Conservation (phyloP, 768 basidiomycete genomes). For the Auriscalpium orientale region DNA sequence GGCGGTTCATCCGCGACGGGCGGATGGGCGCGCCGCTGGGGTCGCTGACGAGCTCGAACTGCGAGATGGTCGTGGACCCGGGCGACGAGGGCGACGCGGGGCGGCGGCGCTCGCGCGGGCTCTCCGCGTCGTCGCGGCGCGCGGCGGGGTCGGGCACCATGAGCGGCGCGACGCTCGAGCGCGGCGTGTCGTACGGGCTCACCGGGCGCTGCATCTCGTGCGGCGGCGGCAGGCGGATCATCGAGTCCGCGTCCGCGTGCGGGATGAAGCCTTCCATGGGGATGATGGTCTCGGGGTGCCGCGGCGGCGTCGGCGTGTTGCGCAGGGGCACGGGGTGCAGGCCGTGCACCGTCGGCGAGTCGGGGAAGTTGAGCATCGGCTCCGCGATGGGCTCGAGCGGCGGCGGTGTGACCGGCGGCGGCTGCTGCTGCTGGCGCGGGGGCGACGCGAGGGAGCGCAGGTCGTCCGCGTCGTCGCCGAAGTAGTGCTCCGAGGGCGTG, state of each 20-base stretch:
- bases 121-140: constrained; percentile 2
- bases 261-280: constrained; percentile 14
- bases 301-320: constrained; percentile 3
- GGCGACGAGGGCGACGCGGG: constrained; percentile 8
- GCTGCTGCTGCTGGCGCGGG: background rate
- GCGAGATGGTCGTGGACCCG: constrained; percentile 15
- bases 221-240: constrained; percentile 15
- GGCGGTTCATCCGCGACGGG: constrained; percentile 6
- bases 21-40: constrained; percentile 6
- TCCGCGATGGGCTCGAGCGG: constrained; percentile 14
- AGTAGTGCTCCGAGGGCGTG: background rate
- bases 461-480: constrained; percentile 2
- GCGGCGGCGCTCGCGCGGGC: background rate
- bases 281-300: constrained; percentile 8
- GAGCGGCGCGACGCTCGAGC: constrained; percentile 4
- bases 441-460: background rate
- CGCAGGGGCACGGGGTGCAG: constrained; percentile 3
- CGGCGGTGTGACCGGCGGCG: background rate
- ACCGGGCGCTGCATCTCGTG: constrained; percentile 8
- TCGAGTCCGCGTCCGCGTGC: constrained; percentile 5
- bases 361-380: constrained; percentile 12
- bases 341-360: constrained; percentile 1
- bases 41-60: constrained; percentile 15
- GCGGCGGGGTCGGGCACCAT: constrained; percentile 12
- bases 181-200: background rate